Base-by-base conservation (phyloP, 768 basidiomycete genomes). In the Strobilomyces echinocephalus region DNA sequence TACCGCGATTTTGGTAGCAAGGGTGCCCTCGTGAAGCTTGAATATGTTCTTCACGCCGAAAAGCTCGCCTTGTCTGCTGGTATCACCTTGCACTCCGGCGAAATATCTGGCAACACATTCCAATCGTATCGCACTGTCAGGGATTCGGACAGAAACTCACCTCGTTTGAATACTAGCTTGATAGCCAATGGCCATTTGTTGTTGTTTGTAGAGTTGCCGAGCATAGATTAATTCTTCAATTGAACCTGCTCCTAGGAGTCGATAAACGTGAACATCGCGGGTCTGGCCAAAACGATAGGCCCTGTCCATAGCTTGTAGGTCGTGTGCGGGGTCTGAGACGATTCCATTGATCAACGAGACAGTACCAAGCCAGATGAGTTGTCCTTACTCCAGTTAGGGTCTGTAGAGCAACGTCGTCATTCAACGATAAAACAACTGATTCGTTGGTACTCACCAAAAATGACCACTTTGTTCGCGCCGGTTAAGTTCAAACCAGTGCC, bases 331-430 rank as follows among this genome's bases (percentile, higher is more conserved):
- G 70, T 97, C 92, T 95, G 54, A 8, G 44, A 34, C 1, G n/a
- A 50, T 21, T n/a, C 35, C 36, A 12, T n/a, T 44, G n/a, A 6
- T 46, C 39, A 53, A 30, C 34, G 31, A 46, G 41, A 41, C 5
- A 16, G 39, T 9, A 28, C 33, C n/a, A 39, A 34, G 12, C 16
- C 3, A 44, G 31, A 26, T 38, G 9, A 40, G 7, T 10, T 10
- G 73, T 83, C 74, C 89, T 67, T 68, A 92, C 92, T 97, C 95
- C 95, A 97, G 59, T 92, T 91, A 4, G 95, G 93, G 72, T 95
- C 91, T 89, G 59, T 43, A 38, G 20, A 41, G 28, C 21, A 18
- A 38, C 24, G 44, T 39, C 46, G 8, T 20, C 33, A 18, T 55
- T 54, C 50, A 31, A 43, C 16, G 45, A 2, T 1, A 44, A 45